Percentiles rank a stretch among this genome's conserved stretches.
phyloP scores from a whole-genome alignment of 345 rosid genomes.

The Noccaea bulbosa region DNA sequence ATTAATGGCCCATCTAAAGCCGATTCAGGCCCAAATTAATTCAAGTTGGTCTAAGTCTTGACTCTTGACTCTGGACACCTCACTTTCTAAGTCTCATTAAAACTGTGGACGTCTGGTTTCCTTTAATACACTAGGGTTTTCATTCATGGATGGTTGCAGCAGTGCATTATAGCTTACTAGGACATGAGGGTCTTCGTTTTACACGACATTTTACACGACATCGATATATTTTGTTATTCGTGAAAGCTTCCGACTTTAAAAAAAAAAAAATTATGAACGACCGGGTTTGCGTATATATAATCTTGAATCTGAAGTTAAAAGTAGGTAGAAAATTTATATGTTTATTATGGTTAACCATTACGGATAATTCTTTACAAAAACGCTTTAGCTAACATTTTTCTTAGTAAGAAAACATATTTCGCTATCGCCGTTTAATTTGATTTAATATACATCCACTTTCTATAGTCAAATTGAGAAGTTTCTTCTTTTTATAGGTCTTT shows the following conservation, averaged over 20 bases:
- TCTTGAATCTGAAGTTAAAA: background rate
- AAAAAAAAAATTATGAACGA: background rate
- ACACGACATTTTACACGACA: background rate
- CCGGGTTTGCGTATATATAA: background rate
- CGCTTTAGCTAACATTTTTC: no score
- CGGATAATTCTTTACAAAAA: no score
- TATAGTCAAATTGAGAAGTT: constrained; percentile 25
- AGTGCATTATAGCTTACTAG: no score
- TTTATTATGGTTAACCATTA: background rate
- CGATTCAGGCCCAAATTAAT: background rate
- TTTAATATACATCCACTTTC: background rate
- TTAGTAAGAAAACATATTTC: background rate
- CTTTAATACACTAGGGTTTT: no score
- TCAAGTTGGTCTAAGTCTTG: background rate
- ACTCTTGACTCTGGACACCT: no score
- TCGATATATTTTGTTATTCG: background rate
- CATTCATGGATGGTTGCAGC: no score
- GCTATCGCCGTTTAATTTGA: background rate
- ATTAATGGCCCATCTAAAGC: constrained; percentile 1
- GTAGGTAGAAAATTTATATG: background rate
- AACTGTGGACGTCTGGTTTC: no score
- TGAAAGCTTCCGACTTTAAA: background rate
- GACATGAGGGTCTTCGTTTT: no score
- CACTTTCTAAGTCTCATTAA: no score
- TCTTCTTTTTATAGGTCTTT: constrained; percentile 23